Base-by-base conservation (phyloP, 768 basidiomycete species). In the Tylopilus plumbeoviolaceoides region DNA sequence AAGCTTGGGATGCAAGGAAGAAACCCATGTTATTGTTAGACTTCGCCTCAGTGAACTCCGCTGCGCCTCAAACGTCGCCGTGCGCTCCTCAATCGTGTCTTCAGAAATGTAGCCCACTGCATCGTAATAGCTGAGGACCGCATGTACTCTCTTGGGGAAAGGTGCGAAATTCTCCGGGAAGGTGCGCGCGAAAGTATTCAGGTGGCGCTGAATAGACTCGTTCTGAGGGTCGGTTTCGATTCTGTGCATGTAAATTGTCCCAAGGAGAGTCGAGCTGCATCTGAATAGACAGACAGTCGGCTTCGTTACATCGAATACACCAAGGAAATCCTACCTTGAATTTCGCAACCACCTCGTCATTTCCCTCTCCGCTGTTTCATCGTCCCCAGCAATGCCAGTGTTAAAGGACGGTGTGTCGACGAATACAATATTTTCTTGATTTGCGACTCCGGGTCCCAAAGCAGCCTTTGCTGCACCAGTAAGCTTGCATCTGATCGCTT, bases 361-460 rank as follows among this genome's bases (percentile, higher is more conserved):
- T 15, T 47, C 12, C 4, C 0, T 40, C 9, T 56, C 45, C 11
- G 50, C 54, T 5, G 7, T 25, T 30, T 1, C 5, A 27, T 49
- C 44, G 35, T 47, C 28, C 25, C 12, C 7, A 7, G 10, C 4
- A 30, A 30, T 8, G 7, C 15, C 46, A 4, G 46, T 38, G n/a
- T 25, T 25, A n/a, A 64, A 61, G 18, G 62, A 61, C 11, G 64
- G 64, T 1, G 49, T 66, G 48, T 66, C 59, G 0, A 65, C 57
- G 15, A 65, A 58, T 11, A 65, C 64, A 9, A 63, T 59, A 30
- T 44, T 8, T 1, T 38, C 53, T 21, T 47, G 40, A 2, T 0
- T 5, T 7, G n/a, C 7, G 1, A 7, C 21, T 0, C 25, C 3
- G 17, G 5, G 28, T 30, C 28, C 4, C 10, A 59, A 38, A n/a